Evolutionary conservation across 2,329 filamentous ascomycete species (phyloP).

Genomic region (Penicillium sp.): DNA sequence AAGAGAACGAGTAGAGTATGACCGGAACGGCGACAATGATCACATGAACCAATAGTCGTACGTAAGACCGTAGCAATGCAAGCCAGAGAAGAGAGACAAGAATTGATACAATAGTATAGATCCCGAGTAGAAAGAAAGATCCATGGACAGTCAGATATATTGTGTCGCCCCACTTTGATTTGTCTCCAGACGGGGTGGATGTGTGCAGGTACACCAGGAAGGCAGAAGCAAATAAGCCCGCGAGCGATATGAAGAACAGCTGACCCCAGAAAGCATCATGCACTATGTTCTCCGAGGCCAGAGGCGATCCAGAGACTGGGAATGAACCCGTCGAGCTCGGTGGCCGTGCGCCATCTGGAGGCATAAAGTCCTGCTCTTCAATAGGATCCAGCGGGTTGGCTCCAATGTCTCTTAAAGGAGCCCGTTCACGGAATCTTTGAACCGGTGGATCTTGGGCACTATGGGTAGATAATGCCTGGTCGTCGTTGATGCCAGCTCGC

Average conservation of each 20-base stretch:
- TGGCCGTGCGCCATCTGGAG: slow-evolving; percentile 47
- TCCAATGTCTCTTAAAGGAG: slow-evolving; percentile 39
- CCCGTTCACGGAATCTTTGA: slow-evolving; percentile 55
- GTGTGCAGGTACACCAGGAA: slow-evolving; percentile 91
- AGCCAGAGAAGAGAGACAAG: slow-evolving; percentile 90
- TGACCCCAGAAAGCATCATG: slow-evolving; percentile 93
- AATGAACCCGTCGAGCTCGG: slow-evolving; percentile 55
- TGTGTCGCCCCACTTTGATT: slow-evolving; percentile 77
- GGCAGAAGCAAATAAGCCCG: slow-evolving; percentile 82
- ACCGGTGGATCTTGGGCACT: slow-evolving; percentile 53
- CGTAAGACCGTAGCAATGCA: slow-evolving; percentile 81
- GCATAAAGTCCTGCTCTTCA: slow-evolving; percentile 53
- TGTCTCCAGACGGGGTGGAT: slow-evolving; percentile 65
- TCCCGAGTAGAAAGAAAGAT: slow-evolving; percentile 84
- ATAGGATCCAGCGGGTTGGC: slow-evolving; percentile 48
- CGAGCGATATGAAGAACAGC: slow-evolving; percentile 81
- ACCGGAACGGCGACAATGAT: slow-evolving; percentile 83
- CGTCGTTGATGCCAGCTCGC: slow-evolving; percentile 46
- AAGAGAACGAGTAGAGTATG: slow-evolving; percentile 82
- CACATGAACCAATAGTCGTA: slow-evolving; percentile 76
- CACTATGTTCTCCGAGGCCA: slow-evolving; percentile 68
- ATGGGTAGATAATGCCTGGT: slow-evolving; percentile 43
- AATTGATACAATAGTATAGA: slow-evolving; percentile 88
- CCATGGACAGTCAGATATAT: slow-evolving; percentile 86
- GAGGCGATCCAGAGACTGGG: slow-evolving; percentile 58